Evolutionary conservation across 169 alveolate genomes (phyloP), one percentile per base, ranked within the genome.

Genomic region (Eimeria maxima): DNA sequence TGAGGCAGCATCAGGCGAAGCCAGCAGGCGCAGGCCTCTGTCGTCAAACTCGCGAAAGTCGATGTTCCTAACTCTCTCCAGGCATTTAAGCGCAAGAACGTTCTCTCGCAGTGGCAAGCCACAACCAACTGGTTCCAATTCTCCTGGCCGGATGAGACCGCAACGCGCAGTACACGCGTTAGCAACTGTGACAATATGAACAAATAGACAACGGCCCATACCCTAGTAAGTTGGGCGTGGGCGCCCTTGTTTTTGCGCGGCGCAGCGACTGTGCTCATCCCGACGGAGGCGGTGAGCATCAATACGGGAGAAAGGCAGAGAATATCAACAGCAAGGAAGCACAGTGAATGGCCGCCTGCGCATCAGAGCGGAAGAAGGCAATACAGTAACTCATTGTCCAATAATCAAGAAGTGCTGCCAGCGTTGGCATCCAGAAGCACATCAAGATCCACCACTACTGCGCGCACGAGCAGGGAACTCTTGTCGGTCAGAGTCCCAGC

Each of bases 71-170:
- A 38, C 78, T 18, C 78, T 57, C 45, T 45, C 60, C 0, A 60
- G 47, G 27, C 60, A 53, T 3, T 38, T 86, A 44, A 42, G 20
- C n/a, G 57, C 78, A 86, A 60, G 80, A 14, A 24, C 22, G 4
- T 57, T 57, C 29, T 86, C 93, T 60, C 78, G 93, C 29, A 86
- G 93, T 55, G 93, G 93, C 93, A 86, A 86, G 93, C 80, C 38
- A 38, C 38, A 11, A 60, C 42, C n/a, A 45, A 81, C 88, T 76
- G 60, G 22, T 69, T 63, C 42, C 65, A 42, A 8, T 27, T 69
- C 8, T 69, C 50, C 24, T 69, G 80, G 50, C 20, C 29, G 80
- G 10, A 33, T 0, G 33, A n/a, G 24, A 65, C 6, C 0, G 22
- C 0, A 13, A n/a, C 92, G 6, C 29, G 13, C 29, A 80, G 60